Evolutionary conservation across 768 basidiomycete species (phyloP).

Genomic region (Boletus rufocinnamomeus): DNA sequence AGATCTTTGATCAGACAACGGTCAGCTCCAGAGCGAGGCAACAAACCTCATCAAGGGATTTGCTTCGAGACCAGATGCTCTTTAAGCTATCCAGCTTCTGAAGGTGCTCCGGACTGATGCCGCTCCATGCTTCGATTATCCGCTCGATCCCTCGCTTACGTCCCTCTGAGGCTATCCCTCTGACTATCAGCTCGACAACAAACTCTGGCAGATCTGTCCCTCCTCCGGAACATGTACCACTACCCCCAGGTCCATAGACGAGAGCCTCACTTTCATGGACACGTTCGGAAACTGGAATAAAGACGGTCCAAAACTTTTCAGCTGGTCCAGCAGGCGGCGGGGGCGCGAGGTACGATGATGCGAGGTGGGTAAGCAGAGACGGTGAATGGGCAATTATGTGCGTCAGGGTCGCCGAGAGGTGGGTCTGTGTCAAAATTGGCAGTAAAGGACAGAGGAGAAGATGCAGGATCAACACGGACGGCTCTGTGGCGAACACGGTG

Average conservation of each 20-base stretch:
- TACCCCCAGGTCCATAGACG: slow-evolving; percentile 56
- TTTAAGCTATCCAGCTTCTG: slow-evolving; percentile 54
- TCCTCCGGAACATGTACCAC: slow-evolving; percentile 41
- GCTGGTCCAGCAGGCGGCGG: slow-evolving; percentile 64
- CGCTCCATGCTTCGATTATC: slow-evolving; percentile 63
- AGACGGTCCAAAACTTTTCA: slow-evolving; percentile 81
- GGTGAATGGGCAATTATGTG: slow-evolving; percentile 73
- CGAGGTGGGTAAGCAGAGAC: slow-evolving; percentile 64
- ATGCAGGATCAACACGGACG: slow-evolving; percentile 65
- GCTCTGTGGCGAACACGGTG: slow-evolving; percentile 35
- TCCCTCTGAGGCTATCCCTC: slow-evolving; percentile 44
- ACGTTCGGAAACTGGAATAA: slow-evolving; percentile 68
- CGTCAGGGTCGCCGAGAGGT: slow-evolving; percentile 64
- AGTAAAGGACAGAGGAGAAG: slow-evolving; percentile 50
- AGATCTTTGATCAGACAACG: slow-evolving; percentile 5
- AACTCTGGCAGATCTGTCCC: slow-evolving; percentile 47
- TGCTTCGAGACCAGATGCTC: slow-evolving; percentile 44
- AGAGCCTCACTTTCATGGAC: slow-evolving; percentile 58
- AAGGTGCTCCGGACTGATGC: slow-evolving; percentile 46
- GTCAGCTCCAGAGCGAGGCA: neutral
- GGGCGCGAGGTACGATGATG: slow-evolving; percentile 66
- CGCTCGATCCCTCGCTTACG: slow-evolving; percentile 60
- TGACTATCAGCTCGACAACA: slow-evolving; percentile 61
- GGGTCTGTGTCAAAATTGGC: slow-evolving; percentile 56
- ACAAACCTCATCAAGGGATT: slow-evolving; percentile 36